phyloP scores from a whole-genome alignment of 257 asterid genomes.

The Penstemon eatonii region DNA sequence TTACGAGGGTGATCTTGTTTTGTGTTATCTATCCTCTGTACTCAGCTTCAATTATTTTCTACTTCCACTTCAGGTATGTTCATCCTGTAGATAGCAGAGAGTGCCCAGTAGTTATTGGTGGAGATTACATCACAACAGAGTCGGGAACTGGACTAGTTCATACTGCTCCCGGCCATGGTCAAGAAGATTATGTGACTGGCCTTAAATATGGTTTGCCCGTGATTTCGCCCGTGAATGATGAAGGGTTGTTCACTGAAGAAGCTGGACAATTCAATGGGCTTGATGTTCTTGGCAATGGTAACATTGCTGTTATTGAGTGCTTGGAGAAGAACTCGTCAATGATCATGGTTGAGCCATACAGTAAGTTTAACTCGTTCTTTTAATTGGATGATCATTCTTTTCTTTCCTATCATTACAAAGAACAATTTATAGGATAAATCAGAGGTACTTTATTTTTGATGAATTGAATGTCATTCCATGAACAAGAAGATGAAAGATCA shows the following conservation, averaged over 20 bases:
- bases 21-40: conserved; percentile 4
- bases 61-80: conserved; percentile 56
- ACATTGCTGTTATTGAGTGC: conserved; percentile 76
- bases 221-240: conserved; percentile 91
- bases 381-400: conserved; percentile 12
- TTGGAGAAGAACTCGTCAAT: conserved; percentile 65
- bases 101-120: conserved; percentile 89
- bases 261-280: conserved; percentile 90
- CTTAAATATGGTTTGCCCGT: conserved; percentile 82
- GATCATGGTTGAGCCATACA: conserved; percentile 93
- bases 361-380: conserved; percentile 52
- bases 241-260: conserved; percentile 87
- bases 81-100: conserved; percentile 85
- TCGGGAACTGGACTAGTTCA: conserved; percentile 99
- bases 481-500: too few species aligned
- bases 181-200: conserved; percentile 89
- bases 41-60: conserved; percentile 20
- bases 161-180: conserved; percentile 99
- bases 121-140: conserved; percentile 93
- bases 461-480: too few species aligned
- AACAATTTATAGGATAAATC: too few species aligned
- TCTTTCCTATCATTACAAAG: neutral
- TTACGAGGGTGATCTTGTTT: conserved; percentile 6
- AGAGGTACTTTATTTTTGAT: too few species aligned
- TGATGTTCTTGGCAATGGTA: conserved; percentile 86